These are phyloP conservation scores for Fusarium sterilihyphosum DNA, from an alignment of 2,329 filamentous ascomycete genomes.

Conservation along the genomic window DNA sequence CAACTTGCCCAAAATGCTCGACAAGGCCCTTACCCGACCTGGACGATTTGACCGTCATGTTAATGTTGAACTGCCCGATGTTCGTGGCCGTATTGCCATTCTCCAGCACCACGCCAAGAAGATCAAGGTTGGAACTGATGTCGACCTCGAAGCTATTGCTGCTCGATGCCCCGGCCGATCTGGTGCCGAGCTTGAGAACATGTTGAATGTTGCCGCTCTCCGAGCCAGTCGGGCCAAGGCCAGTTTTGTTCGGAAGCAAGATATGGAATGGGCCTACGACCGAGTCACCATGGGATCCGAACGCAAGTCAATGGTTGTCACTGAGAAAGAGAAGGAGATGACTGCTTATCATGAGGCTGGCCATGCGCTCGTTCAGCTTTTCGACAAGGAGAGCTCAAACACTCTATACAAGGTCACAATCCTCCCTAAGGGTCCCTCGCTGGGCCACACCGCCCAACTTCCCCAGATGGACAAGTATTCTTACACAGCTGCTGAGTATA, in stretches of 20 bases:
- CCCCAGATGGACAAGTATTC: slow-evolving; percentile 95
- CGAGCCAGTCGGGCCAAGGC: slow-evolving; percentile 91
- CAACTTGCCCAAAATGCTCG: slow-evolving; percentile 92
- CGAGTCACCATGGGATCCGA: slow-evolving; percentile 98
- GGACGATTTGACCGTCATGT: slow-evolving; percentile 97
- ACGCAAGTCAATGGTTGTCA: slow-evolving; percentile 87
- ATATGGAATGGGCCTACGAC: slow-evolving; percentile 98
- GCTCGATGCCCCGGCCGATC: slow-evolving; percentile 91
- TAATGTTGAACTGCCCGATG: slow-evolving; percentile 87
- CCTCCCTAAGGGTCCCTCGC: slow-evolving; percentile 84
- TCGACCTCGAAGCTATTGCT: slow-evolving; percentile 86
- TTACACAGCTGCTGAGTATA: slow-evolving; percentile 83
- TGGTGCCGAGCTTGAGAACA: slow-evolving; percentile 94
- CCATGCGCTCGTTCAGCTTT: slow-evolving; percentile 89
- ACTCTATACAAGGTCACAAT: slow-evolving; percentile 98
- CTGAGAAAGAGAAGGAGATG: slow-evolving; percentile 91
- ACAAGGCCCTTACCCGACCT: slow-evolving; percentile 93
- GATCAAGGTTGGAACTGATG: slow-evolving; percentile 81
- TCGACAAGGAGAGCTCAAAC: slow-evolving; percentile 74
- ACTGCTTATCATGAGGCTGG: slow-evolving; percentile 98
- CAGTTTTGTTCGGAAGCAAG: slow-evolving; percentile 75
- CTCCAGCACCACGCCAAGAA: slow-evolving; percentile 94
- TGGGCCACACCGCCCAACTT: slow-evolving; percentile 88
- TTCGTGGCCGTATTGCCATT: slow-evolving; percentile 91
- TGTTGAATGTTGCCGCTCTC: slow-evolving; percentile 95